These are phyloP conservation scores for Fusarium xylarioides DNA, from an alignment of 2,329 filamentous ascomycete genomes.

Conservation along the genomic window DNA sequence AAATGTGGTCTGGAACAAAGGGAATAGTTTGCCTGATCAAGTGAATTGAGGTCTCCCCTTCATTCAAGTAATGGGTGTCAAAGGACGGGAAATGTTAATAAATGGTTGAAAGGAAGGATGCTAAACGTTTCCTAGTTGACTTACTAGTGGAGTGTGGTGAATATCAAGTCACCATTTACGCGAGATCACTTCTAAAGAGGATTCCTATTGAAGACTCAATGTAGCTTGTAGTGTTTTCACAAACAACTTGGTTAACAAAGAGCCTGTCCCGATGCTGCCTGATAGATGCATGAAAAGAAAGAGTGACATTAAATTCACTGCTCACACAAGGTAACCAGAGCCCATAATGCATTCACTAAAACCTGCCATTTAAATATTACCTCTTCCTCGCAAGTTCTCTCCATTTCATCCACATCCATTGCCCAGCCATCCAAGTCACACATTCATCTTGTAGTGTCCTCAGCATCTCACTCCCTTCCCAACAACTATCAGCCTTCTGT, in stretches of 20 bases:
- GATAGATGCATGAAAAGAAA: not conserved
- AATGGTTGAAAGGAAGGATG: not conserved
- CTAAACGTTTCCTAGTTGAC: accelerated
- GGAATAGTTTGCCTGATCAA: too few species aligned
- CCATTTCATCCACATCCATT: not conserved
- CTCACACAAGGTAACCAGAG: not conserved
- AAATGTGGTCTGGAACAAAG: too few species aligned
- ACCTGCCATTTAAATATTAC: not conserved
- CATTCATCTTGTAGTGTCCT: too few species aligned
- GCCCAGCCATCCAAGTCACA: not conserved
- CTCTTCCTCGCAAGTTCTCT: not conserved
- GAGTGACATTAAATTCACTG: not conserved
- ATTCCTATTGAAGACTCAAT: not conserved
- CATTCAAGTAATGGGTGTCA: too few species aligned
- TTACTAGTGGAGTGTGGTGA: accelerated
- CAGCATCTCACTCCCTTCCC: too few species aligned
- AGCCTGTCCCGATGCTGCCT: not conserved
- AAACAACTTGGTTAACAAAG: not conserved
- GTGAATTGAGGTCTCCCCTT: too few species aligned
- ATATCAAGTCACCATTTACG: accelerated
- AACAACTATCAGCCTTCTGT: not conserved
- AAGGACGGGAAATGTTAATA: not conserved
- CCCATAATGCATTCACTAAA: not conserved
- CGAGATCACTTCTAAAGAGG: accelerated
- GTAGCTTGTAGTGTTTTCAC: not conserved